Evolutionary conservation across 768 basidiomycete genomes (phyloP), one percentile per base, ranked within the genome.

Genomic region (Galerina sulciceps): DNA sequence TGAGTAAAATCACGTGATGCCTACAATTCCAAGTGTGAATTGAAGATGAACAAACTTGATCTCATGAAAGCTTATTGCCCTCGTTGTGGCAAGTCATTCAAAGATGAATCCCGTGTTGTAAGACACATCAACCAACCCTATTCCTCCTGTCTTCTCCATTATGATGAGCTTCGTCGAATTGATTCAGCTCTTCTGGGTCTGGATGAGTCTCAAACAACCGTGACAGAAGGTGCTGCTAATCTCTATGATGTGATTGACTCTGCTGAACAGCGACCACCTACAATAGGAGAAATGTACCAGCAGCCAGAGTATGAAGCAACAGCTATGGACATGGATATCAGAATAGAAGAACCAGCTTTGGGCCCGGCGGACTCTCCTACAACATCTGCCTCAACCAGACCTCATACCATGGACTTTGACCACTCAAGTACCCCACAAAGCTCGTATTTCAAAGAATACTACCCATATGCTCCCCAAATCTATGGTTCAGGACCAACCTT

Each of bases 401-500:
- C 15, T 15, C 34, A n/a, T 6, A 35, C 44, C 26, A 22, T 26
- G 44, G 26, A 23, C 22, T 26, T 23, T 22, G 10, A 22, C 43
- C 10, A 6, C 18, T n/a, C 43, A 44, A 17, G 26, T 17, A 10
- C 43, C n/a, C 43, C 43, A n/a, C 9, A n/a, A n/a, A n/a, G n/a
- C n/a, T n/a, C 18, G 10, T 45, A 47, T 26, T 49, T 48, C 22
- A 10, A 20, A 15, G 47, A 47, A 17, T 36, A 56, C n/a, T 59
- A 61, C 55, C 59, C 59, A 1, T 40, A 15, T 1, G 43, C 62
- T 26, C 46, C 60, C 20, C 45, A 52, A 11, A 51, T 53, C 2
- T 65, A 44, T 36, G 63, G 66, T 6, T 34, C 36, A 13, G 71
- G 64, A 1, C 37, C 45, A 26, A 69, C 62, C 1, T 73, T 75